These are phyloP conservation scores for Phylloporus sp. DNA, from an alignment of 768 basidiomycete species.

Conservation along the genomic window DNA sequence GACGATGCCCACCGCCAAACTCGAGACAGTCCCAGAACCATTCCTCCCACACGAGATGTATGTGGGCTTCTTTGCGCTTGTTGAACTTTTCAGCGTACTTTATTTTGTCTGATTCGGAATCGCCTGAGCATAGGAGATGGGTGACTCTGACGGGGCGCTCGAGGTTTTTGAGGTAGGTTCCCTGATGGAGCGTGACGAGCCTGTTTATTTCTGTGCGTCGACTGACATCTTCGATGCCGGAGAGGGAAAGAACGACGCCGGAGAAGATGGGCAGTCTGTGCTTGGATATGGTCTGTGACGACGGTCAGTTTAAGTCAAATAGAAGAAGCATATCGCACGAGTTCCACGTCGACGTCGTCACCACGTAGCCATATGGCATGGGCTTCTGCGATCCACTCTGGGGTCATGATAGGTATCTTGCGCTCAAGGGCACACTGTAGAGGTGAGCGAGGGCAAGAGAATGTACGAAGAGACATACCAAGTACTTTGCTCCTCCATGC, in stretches of 20 bases:
- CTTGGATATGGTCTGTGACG: constrained; percentile 46
- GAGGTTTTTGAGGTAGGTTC: constrained; percentile 67
- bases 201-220: constrained; percentile 61
- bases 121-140: constrained; percentile 74
- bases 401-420: constrained; percentile 71
- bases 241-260: constrained; percentile 63
- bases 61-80: constrained; percentile 60
- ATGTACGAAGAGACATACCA: constrained; percentile 40
- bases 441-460: not conserved
- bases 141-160: constrained; percentile 78
- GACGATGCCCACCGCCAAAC: constrained; percentile 49
- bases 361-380: constrained; percentile 75
- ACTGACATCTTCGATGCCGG: constrained; percentile 64
- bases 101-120: constrained; percentile 70
- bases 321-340: constrained; percentile 38
- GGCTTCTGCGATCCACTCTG: constrained; percentile 71
- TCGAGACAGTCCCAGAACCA: constrained; percentile 94
- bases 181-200: constrained; percentile 54
- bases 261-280: constrained; percentile 73
- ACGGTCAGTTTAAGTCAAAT: not conserved
- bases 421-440: constrained; percentile 75
- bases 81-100: constrained; percentile 74
- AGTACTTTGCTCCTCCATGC: constrained; percentile 84
- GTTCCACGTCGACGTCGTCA: constrained; percentile 65
- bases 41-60: constrained; percentile 86